phyloP scores from a whole-genome alignment of 2,329 filamentous ascomycete species.

The Waltergamsia citrina region DNA sequence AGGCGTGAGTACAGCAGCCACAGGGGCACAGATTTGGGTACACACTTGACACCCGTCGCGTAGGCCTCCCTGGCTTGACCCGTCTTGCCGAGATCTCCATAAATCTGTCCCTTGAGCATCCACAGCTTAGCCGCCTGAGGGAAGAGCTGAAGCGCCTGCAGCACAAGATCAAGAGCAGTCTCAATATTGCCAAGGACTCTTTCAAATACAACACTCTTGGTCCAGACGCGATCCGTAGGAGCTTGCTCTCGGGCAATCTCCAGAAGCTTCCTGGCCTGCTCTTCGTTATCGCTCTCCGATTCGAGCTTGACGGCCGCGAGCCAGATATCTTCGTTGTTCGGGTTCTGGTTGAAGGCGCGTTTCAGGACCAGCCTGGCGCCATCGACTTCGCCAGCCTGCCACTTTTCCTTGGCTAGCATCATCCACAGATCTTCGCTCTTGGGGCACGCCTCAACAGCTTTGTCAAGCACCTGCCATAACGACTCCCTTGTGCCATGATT shows the following conservation, averaged over 20 bases:
- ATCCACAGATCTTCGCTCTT: constrained; percentile 91
- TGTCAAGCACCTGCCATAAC: constrained; percentile 78
- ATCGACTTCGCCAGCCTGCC: constrained; percentile 79
- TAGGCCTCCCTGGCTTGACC: constrained; percentile 87
- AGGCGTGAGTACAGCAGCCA: constrained; percentile 86
- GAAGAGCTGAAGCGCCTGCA: constrained; percentile 79
- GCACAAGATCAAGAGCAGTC: constrained; percentile 75
- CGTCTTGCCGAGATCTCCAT: constrained; percentile 71
- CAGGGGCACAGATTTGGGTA: constrained; percentile 72
- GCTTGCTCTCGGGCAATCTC: constrained; percentile 78
- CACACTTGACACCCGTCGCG: constrained; percentile 77
- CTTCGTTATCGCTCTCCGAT: constrained; percentile 75
- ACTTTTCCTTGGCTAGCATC: constrained; percentile 90
- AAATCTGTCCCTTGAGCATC: constrained; percentile 99
- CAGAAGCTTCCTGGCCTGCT: constrained; percentile 74
- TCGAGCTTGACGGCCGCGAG: constrained; percentile 93
- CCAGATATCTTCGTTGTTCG: constrained; percentile 97
- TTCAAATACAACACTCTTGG: constrained; percentile 92
- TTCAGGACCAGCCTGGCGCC: constrained; percentile 79
- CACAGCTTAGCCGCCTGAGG: constrained; percentile 81
- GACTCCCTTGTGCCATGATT: constrained; percentile 79
- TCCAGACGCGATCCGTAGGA: constrained; percentile 93
- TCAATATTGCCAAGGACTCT: constrained; percentile 73
- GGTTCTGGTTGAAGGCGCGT: constrained; percentile 87
- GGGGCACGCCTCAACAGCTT: constrained; percentile 88